These are phyloP conservation scores for Lactuca sativa DNA, from an alignment of 129 eudicot genomes.

Conservation along the genomic window DNA sequence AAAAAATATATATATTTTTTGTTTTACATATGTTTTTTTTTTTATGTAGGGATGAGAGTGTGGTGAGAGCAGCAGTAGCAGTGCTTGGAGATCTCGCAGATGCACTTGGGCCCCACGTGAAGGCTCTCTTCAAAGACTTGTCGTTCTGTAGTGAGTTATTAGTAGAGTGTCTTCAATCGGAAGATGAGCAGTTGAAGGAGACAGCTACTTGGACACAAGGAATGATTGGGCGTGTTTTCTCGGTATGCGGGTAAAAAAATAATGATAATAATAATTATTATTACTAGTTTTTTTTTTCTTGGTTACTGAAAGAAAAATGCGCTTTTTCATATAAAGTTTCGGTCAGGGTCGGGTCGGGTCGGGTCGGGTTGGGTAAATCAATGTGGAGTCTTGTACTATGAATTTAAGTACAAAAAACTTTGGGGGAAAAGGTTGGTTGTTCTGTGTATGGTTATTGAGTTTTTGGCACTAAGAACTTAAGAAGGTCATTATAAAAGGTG, in stretches of 20 bases:
- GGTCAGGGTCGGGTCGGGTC: neutral
- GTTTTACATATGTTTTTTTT: neutral
- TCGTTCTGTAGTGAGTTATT: constrained; percentile 53
- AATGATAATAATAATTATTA: no score
- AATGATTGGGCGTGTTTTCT: constrained; percentile 60
- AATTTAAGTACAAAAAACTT: constrained; percentile 31
- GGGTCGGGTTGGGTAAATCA: constrained; percentile 13
- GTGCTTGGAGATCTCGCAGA: constrained; percentile 90
- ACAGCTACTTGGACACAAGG: constrained; percentile 88
- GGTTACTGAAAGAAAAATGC: neutral
- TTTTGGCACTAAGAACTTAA: constrained; percentile 6
- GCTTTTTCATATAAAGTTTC: constrained; percentile 3
- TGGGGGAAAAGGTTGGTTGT: constrained; percentile 25
- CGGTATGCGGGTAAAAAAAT: constrained; percentile 35
- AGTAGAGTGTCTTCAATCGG: constrained; percentile 72
- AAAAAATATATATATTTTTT: neutral
- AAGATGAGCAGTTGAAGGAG: constrained; percentile 79
- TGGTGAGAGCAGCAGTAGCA: constrained; percentile 75
- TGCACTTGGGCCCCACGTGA: constrained; percentile 70
- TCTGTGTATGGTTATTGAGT: constrained; percentile 9
- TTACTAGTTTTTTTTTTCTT: neutral
- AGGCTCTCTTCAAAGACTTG: constrained; percentile 49
- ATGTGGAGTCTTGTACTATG: constrained; percentile 36
- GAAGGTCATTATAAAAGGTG: constrained; percentile 41
- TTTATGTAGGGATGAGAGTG: constrained; percentile 69